Base-by-base conservation (phyloP, 176 grass and related monocot genomes). In the Oryza longistaminata region DNA sequence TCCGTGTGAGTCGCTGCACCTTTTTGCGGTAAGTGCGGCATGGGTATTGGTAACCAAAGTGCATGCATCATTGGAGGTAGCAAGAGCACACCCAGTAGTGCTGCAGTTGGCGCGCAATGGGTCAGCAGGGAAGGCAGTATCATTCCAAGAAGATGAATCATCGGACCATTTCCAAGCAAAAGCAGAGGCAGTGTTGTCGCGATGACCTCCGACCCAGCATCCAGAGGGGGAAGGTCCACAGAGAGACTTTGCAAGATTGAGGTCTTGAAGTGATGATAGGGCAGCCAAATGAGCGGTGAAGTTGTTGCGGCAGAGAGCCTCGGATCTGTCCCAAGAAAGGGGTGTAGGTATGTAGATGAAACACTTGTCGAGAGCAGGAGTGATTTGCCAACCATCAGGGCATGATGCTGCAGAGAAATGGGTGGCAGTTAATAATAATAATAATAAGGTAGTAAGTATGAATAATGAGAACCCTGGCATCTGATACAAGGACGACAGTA, bases 141-240 rank as follows among this genome's bases (percentile, higher is more conserved):
- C 40, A 13, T 93, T 93, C 93, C 87, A 92, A 78, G 25, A 37
- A 76, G 90, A 93, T 21, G 34, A 64, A 50, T 74, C 78, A 49
- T 93, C 85, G 0, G 91, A 93, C 87, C 90, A 95, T 93, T 89
- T 93, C 93, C 93, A 96, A 9, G 73, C 53, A 15, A 22, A 34
- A 17, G 29, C 39, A 15, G 74, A 58, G 53, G 72, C 73, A 11
- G 26, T 46, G 66, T 87, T 93, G 77, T 88, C 80, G 46, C n/a
- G 75, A 60, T 39, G 85, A 66, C 91, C 91, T 82, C 95, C 91
- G 65, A 95, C 87, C 95, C 95, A 98, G 66, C 95, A 98, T 11
- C 95, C 93, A 0, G 66, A 85, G 71, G 55, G 72, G 66, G 79
- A 85, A 45, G 86, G 16, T 40, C 60, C 78, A 70, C 95, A 95